These are phyloP conservation scores for Cadophora malorum DNA, from an alignment of 2,329 filamentous ascomycete species.

Conservation along the genomic window DNA sequence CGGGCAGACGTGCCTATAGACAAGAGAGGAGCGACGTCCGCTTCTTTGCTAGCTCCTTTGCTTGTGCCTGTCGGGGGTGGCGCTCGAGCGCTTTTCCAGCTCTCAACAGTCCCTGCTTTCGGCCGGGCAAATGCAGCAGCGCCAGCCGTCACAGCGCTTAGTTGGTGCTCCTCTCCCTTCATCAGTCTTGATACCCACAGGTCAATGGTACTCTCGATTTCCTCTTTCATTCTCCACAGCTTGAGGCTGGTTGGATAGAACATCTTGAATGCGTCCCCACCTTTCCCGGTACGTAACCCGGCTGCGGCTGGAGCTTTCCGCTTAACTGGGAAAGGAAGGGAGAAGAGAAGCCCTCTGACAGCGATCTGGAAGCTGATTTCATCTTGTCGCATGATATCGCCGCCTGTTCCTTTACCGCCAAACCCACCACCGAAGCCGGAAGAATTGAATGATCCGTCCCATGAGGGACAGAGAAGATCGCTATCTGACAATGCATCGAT, in stretches of 20 bases:
- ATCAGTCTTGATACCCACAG: slow-evolving; percentile 69
- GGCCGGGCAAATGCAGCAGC: slow-evolving; percentile 57
- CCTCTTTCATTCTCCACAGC: slow-evolving; percentile 83
- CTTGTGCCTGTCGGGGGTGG: slow-evolving; percentile 19
- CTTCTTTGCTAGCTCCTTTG: slow-evolving; percentile 37
- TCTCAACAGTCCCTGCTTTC: slow-evolving; percentile 44
- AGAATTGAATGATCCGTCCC: slow-evolving; percentile 70
- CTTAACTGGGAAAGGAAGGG: slow-evolving; percentile 85
- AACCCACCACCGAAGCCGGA: slow-evolving; percentile 57
- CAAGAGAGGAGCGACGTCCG: slow-evolving; percentile 51
- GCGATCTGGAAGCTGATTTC: slow-evolving; percentile 94
- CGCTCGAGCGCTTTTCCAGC: slow-evolving; percentile 43
- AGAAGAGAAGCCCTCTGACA: slow-evolving; percentile 84
- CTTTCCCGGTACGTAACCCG: slow-evolving; percentile 45
- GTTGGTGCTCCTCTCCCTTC: slow-evolving; percentile 54
- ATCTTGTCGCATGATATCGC: slow-evolving; percentile 84
- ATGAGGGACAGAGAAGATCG: slow-evolving; percentile 81
- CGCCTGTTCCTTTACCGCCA: slow-evolving; percentile 59
- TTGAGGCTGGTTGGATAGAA: slow-evolving; percentile 88
- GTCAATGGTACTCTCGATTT: slow-evolving; percentile 76
- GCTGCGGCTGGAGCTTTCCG: slow-evolving; percentile 55
- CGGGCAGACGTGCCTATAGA: slow-evolving; percentile 68
- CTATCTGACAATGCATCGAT: slow-evolving; percentile 86
- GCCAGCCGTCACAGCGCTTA: slow-evolving; percentile 52
- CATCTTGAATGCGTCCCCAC: slow-evolving; percentile 80